A percentile compares a stretch with the other conserved stretches of the same genome.
Evolutionary conservation across 306 rosid genomes (phyloP).

Genomic region (Castanea crenata): DNA sequence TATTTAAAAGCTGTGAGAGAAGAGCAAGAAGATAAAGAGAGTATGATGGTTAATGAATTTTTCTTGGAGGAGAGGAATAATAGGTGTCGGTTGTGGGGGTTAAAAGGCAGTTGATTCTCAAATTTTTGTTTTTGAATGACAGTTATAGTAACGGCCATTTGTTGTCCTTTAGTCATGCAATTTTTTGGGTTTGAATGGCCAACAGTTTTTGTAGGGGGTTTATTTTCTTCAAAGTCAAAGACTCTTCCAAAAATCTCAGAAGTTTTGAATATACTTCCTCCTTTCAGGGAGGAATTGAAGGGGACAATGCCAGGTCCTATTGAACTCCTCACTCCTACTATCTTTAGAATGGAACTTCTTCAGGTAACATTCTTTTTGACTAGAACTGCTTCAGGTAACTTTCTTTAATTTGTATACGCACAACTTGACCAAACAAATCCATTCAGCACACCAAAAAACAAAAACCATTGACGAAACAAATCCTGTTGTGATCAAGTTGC

Average conservation of each 20-base stretch:
- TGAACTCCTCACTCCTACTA: not conserved
- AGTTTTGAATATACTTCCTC: not conserved
- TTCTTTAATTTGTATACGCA: too few relatives aligned
- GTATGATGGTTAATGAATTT: constrained; percentile 5
- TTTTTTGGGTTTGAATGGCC: constrained; percentile 14
- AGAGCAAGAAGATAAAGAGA: not conserved
- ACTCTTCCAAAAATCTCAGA: constrained; percentile 1
- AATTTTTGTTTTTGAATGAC: constrained; percentile 2
- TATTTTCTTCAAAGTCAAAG: not conserved
- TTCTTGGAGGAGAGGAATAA: constrained; percentile 10
- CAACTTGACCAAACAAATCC: too few relatives aligned
- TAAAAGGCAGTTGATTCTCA: not conserved
- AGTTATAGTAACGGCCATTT: constrained; percentile 7
- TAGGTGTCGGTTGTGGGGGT: not conserved
- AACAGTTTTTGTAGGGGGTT: constrained; percentile 27
- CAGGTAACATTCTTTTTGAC: too few relatives aligned
- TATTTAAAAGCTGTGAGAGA: constrained; percentile 2
- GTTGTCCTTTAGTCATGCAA: not conserved
- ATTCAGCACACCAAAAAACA: too few relatives aligned
- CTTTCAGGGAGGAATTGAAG: constrained; percentile 1
- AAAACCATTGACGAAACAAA: too few relatives aligned
- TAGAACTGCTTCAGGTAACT: too few relatives aligned
- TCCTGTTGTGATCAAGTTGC: too few relatives aligned
- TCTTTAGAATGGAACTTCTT: too few relatives aligned
- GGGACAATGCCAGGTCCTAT: not conserved